Base-by-base conservation (phyloP, 257 asterid species). In the Solanum sejunctum region DNA sequence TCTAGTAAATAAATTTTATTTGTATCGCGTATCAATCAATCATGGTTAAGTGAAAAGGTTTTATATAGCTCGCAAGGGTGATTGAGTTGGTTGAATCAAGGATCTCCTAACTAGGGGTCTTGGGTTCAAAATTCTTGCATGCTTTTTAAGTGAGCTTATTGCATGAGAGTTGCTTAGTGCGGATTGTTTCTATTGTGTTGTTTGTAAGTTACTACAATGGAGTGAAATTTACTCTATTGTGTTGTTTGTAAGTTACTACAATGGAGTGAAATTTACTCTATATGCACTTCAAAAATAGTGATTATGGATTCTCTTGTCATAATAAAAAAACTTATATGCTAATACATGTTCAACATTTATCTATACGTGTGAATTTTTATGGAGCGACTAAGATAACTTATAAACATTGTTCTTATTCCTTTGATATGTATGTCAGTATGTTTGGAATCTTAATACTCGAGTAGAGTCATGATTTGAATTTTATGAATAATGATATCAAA, bases 131-230 rank as follows among this genome's bases (percentile, higher is more conserved):
- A 17, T 0, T 1, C 5, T 56, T 56, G 11, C 21, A 56, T 56
- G 23, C 11, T 56, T 17, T 56, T 56, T 17, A 0, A 9, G 23
- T 56, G 61, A 56, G 18, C 8, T 32, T 3, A 32, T 32, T 32
- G 36, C 36, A 32, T 0, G 36, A 32, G 36, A 41, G 8, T 16
- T 55, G 61, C 18, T n/a, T 17, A 17, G 21, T 55, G 61, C 4
- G 9, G 3, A 1, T 15, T 54, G 2, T 3, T 20, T 54, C 9
- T 55, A 7, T 0, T 55, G 5, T 17, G 8, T 56, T 56, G 0
- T 56, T 56, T 17, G 23, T 56, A 56, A 10, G 20, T 10, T 56
- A 56, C 3, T 56, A 56, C 23, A 56, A n/a, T 56, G 3, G 61
- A 56, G 0, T 56, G 21, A 56, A 32, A 32, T 32, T 32, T 32